phyloP scores from a whole-genome alignment of 192 early-diverging fungal species.

The Coemansia erecta region DNA sequence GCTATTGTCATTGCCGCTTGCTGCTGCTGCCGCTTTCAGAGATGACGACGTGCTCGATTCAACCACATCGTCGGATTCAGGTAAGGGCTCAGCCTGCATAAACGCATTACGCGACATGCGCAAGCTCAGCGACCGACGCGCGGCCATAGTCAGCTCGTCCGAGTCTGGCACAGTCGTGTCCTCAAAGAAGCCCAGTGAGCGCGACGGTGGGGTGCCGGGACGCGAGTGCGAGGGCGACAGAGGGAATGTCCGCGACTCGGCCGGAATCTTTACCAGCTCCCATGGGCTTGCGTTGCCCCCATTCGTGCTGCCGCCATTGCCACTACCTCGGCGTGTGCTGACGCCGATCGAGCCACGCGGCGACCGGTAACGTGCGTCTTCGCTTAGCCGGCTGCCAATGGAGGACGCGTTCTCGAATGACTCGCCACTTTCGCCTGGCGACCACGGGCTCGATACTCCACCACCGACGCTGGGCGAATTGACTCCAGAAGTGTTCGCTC shows the following conservation, averaged over 20 bases:
- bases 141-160: conserved; percentile 36
- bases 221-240: conserved; percentile 29
- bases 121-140: conserved; percentile 41
- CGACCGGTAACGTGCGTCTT: conserved; percentile 15
- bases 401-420: conserved; percentile 17
- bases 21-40: not conserved
- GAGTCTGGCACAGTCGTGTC: conserved; percentile 41
- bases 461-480: no score
- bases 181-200: conserved; percentile 29
- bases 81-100: conserved; percentile 38
- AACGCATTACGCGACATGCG: conserved; percentile 44
- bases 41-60: not conserved
- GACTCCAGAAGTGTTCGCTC: not conserved
- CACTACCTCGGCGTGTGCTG: not conserved
- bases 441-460: conserved; percentile 11
- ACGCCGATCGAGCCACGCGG: conserved; percentile 9
- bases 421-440: conserved; percentile 25
- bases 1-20: no score
- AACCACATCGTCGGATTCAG: conserved; percentile 30
- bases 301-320: conserved; percentile 1
- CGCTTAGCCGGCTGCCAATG: conserved; percentile 12
- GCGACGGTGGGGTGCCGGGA: conserved; percentile 24
- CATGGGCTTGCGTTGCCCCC: conserved; percentile 26
- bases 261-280: conserved; percentile 31
- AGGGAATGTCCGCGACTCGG: conserved; percentile 26